Base-by-base conservation (phyloP, 257 asterid genomes). In the Solanum chmielewskii region DNA sequence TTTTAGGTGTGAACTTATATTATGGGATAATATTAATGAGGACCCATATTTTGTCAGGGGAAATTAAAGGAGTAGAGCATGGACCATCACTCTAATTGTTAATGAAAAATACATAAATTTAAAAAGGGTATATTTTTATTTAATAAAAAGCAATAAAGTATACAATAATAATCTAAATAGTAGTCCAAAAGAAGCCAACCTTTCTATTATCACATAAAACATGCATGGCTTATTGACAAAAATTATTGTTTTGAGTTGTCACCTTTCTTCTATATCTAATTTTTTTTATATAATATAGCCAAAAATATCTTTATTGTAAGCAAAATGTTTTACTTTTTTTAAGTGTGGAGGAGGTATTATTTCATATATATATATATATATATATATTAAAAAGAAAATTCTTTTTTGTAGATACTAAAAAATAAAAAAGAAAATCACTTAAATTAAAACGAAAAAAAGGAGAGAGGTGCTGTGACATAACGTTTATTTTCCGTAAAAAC, bases 271-370 rank as follows among this genome's bases (percentile, higher is more conserved):
- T 45, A 25, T 25, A 25, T 42, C 14, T 42, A 70, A 70, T 70
- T 31, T 31, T 31, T 31, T 2, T 2, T 2, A 31, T 31, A 31
- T 31, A 31, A 31, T 31, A 31, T 31, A 31, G 84, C 35, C 62
- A 77, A 44, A 77, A n/a, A 25, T 77, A 77, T 77, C 39, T 42
- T 77, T 13, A 44, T 77, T 25, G 64, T 59, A 44, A 29, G 25
- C 41, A 25, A 52, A 52, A 45, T 5, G 39, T 10, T 47, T 27
- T 47, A 80, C 44, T 29, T 29, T 44, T 80, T 27, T 16, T 56
- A 62, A 74, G 88, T 82, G 89, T 87, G 84, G 56, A 18, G 70
- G 49, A 84, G 59, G 7, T 37, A 85, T 75, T 39, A 86, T 83
- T 85, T 82, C 78, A 33, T 33, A 33, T 33, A 33, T 33, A 33